These are phyloP conservation scores for Asclepias syriaca DNA, from an alignment of 257 asterid species.

Conservation along the genomic window DNA sequence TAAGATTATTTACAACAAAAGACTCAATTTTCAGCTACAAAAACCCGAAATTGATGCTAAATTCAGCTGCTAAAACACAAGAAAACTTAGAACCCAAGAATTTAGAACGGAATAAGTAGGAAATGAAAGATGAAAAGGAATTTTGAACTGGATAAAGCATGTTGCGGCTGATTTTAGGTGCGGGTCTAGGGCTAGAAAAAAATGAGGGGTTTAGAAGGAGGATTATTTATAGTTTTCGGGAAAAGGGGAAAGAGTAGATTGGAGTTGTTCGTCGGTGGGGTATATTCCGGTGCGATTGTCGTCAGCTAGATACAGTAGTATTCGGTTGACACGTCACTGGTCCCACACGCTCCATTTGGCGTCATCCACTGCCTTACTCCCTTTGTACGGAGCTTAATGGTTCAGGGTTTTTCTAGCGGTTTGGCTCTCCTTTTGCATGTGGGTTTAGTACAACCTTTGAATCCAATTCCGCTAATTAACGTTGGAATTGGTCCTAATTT, in stretches of 20 bases:
- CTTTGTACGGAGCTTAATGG: not conserved
- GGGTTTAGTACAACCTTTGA: no score
- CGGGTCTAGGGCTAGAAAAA: constrained; percentile 30
- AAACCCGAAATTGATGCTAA: constrained; percentile 22
- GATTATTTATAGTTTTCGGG: constrained; percentile 56
- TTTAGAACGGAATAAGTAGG: constrained; percentile 8
- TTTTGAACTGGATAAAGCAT: constrained; percentile 9
- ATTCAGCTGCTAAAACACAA: constrained; percentile 15
- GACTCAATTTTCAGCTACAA: constrained; percentile 16
- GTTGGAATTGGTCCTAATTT: no score
- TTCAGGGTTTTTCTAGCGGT: not conserved
- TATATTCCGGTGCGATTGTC: constrained; percentile 31
- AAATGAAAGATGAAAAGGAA: constrained; percentile 5
- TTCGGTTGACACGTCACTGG: constrained; percentile 25
- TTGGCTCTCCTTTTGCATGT: not conserved
- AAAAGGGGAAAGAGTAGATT: constrained; percentile 29
- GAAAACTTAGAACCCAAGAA: not conserved
- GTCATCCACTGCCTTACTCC: constrained; percentile 15
- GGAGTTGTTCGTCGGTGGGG: constrained; percentile 28
- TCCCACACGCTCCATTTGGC: constrained; percentile 9
- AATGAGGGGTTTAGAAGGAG: constrained; percentile 24
- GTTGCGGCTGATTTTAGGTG: constrained; percentile 30
- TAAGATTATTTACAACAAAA: not conserved
- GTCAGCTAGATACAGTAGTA: constrained; percentile 20
- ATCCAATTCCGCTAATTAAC: no score